A percentile compares a stretch with the other conserved stretches of the same genome.
Evolutionary conservation across 129 eudicot genomes (phyloP).

Genomic region (Centrapalus pauciflorus): DNA sequence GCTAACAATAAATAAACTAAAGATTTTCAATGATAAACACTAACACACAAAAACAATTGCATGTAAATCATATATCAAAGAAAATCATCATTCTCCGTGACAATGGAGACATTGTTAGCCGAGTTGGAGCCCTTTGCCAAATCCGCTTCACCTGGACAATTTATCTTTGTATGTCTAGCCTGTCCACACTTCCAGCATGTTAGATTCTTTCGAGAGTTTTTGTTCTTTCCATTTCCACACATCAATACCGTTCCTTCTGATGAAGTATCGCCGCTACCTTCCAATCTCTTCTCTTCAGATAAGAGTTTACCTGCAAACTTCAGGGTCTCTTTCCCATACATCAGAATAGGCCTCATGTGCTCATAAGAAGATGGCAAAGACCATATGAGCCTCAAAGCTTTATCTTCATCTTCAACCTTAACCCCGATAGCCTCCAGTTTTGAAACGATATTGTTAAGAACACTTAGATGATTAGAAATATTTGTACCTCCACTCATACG

Average conservation of each 20-base stretch:
- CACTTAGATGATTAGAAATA: too few relatives aligned
- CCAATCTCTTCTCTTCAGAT: neutral
- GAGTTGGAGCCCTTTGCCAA: too few relatives aligned
- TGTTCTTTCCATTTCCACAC: neutral
- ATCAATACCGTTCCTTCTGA: neutral
- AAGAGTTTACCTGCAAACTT: neutral
- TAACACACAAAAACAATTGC: too few relatives aligned
- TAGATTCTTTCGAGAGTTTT: too few relatives aligned
- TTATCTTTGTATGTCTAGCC: too few relatives aligned
- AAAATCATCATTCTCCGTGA: too few relatives aligned
- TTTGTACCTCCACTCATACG: neutral
- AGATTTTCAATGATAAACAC: too few relatives aligned
- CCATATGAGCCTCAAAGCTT: neutral
- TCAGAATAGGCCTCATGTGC: neutral
- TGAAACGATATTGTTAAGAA: neutral
- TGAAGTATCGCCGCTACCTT: neutral
- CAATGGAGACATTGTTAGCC: too few relatives aligned
- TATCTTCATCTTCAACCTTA: neutral
- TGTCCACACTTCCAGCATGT: too few relatives aligned
- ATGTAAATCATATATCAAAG: too few relatives aligned
- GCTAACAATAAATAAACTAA: too few relatives aligned
- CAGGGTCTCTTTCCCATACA: neutral
- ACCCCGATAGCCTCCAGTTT: neutral
- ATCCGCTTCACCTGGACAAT: too few relatives aligned
- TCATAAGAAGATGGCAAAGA: neutral